Evolutionary conservation across 768 basidiomycete species (phyloP).

Genomic region (Pleurotus djamor): DNA sequence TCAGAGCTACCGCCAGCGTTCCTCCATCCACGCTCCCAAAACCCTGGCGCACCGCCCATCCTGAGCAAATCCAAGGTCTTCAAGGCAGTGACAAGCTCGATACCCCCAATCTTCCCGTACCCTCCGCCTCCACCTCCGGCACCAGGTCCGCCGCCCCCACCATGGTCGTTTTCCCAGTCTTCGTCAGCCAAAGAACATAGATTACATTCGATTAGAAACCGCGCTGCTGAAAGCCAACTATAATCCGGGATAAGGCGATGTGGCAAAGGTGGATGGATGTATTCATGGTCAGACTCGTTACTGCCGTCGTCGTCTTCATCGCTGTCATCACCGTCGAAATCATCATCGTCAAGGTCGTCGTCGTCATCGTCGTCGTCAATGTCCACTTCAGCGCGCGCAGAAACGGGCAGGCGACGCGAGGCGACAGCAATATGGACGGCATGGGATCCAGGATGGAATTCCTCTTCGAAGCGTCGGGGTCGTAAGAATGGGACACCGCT

Average conservation of each 20-base stretch:
- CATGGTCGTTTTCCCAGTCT: conserved; percentile 11
- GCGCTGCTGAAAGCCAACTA: conserved; percentile 46
- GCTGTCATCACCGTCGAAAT: conserved; percentile 7
- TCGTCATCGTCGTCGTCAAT: conserved; percentile 14
- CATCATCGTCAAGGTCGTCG: conserved; percentile 13
- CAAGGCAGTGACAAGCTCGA: conserved; percentile 17
- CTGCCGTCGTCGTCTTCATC: conserved; percentile 11
- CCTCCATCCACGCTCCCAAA: conserved; percentile 28
- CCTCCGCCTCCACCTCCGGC: too few relatives aligned
- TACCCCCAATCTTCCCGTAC: conserved; percentile 9
- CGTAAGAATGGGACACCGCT: background rate
- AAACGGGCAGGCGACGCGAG: background rate
- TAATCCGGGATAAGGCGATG: conserved; percentile 45
- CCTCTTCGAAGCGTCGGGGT: too few relatives aligned
- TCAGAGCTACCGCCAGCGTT: background rate
- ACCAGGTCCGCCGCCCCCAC: conserved; percentile 3
- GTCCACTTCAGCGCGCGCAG: background rate
- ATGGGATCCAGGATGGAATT: conserved; percentile 1
- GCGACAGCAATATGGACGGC: conserved; percentile 14
- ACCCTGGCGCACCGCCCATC: conserved; percentile 38
- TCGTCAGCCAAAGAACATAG: conserved; percentile 31
- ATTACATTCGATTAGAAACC: conserved; percentile 51
- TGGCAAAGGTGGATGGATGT: conserved; percentile 15
- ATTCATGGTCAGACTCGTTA: conserved; percentile 1
- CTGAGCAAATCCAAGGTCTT: conserved; percentile 31